A percentile compares a stretch with the other conserved stretches of the same genome.
Conservation (phyloP, 2,329 filamentous ascomycete species). For the Apiospora rasikravindrae region DNA sequence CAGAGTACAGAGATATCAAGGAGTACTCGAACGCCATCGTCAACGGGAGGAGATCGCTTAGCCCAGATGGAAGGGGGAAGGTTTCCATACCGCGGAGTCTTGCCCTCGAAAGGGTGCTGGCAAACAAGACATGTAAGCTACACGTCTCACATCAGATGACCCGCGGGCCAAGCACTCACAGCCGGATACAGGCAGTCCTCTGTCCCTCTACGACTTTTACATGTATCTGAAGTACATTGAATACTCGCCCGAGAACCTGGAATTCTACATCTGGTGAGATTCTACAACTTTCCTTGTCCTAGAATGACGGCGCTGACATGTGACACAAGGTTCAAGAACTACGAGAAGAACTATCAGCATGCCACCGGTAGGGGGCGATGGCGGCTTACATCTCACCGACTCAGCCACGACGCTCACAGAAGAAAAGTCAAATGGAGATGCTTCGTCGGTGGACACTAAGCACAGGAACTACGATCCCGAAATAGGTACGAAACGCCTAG, state of each 20-base stretch:
- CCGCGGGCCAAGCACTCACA: constrained; percentile 18
- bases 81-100: constrained; percentile 46
- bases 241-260: constrained; percentile 53
- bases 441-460: constrained; percentile 25
- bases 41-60: constrained; percentile 42
- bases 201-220: constrained; percentile 57
- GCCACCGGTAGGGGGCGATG: neutral
- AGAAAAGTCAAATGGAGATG: neutral
- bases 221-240: constrained; percentile 58
- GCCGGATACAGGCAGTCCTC: constrained; percentile 45
- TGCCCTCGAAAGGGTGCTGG: constrained; percentile 50
- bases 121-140: constrained; percentile 50
- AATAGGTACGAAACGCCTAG: constrained; percentile 32
- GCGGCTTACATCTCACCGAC: neutral
- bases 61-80: constrained; percentile 43
- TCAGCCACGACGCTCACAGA: constrained; percentile 4
- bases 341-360: constrained; percentile 34
- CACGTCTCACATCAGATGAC: neutral
- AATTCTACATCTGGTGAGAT: constrained; percentile 54
- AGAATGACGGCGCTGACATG: neutral
- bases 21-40: constrained; percentile 47
- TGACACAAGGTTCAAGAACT: constrained; percentile 48
- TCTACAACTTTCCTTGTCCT: too few species aligned
- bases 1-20: constrained; percentile 53
- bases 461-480: constrained; percentile 37